Evolutionary conservation across 176 grass and related monocot genomes (phyloP), one percentile per base, ranked within the genome.

Genomic region (Musa acuminata): DNA sequence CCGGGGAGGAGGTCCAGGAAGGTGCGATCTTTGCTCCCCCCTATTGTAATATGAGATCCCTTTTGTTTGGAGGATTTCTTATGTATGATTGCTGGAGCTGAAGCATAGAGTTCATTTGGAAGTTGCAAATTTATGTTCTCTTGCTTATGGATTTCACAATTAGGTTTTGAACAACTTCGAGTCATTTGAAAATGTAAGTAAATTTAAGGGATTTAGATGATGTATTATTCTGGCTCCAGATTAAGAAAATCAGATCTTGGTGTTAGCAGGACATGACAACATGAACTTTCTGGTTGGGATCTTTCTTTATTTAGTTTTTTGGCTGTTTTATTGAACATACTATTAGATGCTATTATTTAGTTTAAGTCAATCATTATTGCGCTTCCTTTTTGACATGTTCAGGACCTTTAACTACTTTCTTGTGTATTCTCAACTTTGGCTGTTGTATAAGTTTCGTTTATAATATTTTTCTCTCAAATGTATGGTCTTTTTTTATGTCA

Each of bases 1-100:
- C 60, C 8, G 75, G 75, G 12, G 75, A 77, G 75, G 75, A 77
- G 13, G 75, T 77, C 43, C 75, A 77, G 75, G 75, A 77, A 65
- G 75, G 75, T 77, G 60, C 60, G 21, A 77, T 77, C 26, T 77
- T 75, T 59, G 25, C 29, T 55, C 16, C n/a, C 27, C 16, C 20
- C 55, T 75, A 24, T 60, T 12, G 14, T n/a, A 13, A 75, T 75
- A 14, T 49, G 27, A 58, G 24, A 75, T 75, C 67, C 43, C 43
- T 48, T 70, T 50, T 13, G 12, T 65, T 65, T 5, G 2, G 20
- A 26, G 63, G 23, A 20, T 51, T 49, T 20, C 9, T 50, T 51
- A 8, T 50, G 48, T 70, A 51, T 51, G 67, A 70, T 70, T 51
- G 67, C 67, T 51, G 43, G 4, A 50, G 67, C 67, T 50, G 48